A percentile compares a stretch with the other conserved stretches of the same genome.
These are phyloP conservation scores for Mesembryanthemum crystallinum DNA, from an alignment of 148 eudicot genomes.

Conservation along the genomic window DNA sequence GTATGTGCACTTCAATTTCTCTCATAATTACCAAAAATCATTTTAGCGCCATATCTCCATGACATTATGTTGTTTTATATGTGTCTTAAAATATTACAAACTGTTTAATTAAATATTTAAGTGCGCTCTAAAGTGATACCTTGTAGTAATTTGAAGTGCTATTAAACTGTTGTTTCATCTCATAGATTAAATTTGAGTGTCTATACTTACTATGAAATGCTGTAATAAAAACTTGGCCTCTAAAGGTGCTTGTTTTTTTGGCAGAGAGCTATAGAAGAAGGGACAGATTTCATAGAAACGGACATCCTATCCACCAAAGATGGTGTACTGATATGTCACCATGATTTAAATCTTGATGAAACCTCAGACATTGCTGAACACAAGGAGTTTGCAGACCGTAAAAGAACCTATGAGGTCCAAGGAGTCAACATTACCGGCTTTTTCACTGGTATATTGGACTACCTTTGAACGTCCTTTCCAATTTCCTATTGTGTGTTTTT, in stretches of 20 bases:
- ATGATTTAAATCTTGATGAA: constrained; percentile 72
- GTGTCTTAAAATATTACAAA: too few species aligned
- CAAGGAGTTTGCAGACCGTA: constrained; percentile 70
- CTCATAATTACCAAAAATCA: too few species aligned
- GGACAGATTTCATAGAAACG: constrained; percentile 88
- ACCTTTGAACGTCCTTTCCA: neutral
- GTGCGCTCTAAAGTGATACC: neutral
- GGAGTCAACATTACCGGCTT: constrained; percentile 74
- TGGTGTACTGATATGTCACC: constrained; percentile 74
- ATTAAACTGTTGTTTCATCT: neutral
- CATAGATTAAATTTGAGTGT: neutral
- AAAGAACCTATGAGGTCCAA: constrained; percentile 78
- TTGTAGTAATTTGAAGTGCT: neutral
- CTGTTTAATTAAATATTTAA: too few species aligned
- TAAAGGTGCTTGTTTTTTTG: constrained; percentile 9
- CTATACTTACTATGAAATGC: neutral
- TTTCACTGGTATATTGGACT: constrained; percentile 46
- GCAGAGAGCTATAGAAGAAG: constrained; percentile 96
- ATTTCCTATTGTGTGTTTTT: neutral
- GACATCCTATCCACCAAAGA: constrained; percentile 83
- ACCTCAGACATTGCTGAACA: constrained; percentile 69
- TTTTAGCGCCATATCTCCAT: too few species aligned
- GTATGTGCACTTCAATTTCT: too few species aligned
- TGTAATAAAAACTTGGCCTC: neutral
- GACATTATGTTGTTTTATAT: too few species aligned